Evolutionary conservation across 371 early-diverging fungal species (phyloP), one percentile per base, ranked within the genome.

Genomic region (Mortierella sp.): DNA sequence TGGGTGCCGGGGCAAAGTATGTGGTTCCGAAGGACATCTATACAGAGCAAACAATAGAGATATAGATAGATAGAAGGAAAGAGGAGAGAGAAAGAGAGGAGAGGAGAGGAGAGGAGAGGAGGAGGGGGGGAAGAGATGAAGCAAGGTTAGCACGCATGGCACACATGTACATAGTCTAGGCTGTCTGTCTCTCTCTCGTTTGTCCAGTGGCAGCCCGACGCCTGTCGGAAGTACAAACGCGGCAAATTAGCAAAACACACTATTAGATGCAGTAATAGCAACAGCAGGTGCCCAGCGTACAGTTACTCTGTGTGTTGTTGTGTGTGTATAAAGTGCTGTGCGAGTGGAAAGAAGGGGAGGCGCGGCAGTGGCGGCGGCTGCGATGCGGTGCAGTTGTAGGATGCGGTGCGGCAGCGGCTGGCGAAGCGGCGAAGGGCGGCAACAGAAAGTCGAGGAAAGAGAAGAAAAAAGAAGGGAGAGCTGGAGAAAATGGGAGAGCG

Each of bases 11-110:
- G 25, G 72, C 66, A 45, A 72, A 77, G 66, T 64, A 68, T 50
- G 79, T 62, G n/a, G 79, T 68, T 57, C 66, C 72, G 51, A 68
- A 72, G 16, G 79, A 69, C 79, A 77, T 77, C 19, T 30, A 16
- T 66, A 14, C 28, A 47, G 55, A 23, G 19, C 47, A 64, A 26
- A 55, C 29, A 5, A 19, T 50, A 18, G 11, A 50, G 16, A 11
- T 4, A 37, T 37, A 16, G 50, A 21, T 52, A 21, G 7, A 19
- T 29, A 61, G 25, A 26, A 26, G 12, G 28, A 21, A 29, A 21
- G n/a, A 45, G 18, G 57, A 57, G 28, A 57, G 55, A 57, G 28
- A 21, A 25, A 48, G 37, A 30, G 46, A 29, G 47, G n/a, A 44
- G 25, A 29, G 1, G 30, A 57, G 2, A 51, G 0, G 14, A 21